Base-by-base conservation (phyloP, 2,329 filamentous ascomycete genomes). In the Pseudonectria buxi region DNA sequence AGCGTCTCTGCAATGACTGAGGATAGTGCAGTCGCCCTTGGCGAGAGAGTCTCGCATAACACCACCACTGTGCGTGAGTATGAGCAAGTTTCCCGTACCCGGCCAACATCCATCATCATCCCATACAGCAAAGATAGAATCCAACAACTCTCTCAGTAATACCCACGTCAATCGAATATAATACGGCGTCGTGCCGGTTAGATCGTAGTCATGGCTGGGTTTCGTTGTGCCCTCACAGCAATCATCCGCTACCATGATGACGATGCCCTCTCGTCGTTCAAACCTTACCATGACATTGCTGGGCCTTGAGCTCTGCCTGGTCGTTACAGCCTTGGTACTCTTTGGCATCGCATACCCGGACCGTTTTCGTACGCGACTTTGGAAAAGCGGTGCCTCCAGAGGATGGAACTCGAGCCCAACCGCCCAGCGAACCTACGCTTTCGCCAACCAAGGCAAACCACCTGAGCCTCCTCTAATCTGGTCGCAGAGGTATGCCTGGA, bases 401-500 rank as follows among this genome's bases (percentile, higher is more conserved):
- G 50, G 51, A 11, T 58, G 49, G 47, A 58, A 50, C 39, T 58
- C 53, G 25, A 52, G 55, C 25, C 56, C 54, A 4, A 50, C 50
- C n/a, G n/a, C n/a, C 3, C 22, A 46, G 26, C 39, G 53, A 27
- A 54, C 54, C 6, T 58, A 55, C 37, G 56, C 43, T 32, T 56
- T 55, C 13, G 54, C 56, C 18, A 56, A 58, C 44, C 42, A 54
- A 16, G 40, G 42, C n/a, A 51, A 56, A 26, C 49, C 45, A 12
- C 53, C 56, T 6, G 43, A 49, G 27, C 44, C 57, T 3, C 50
- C 55, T 3, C 26, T 48, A 9, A 45, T 56, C 13, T 56, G 56
- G 51, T 46, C 44, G 3, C 43, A 55, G 28, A 50, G 43, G 56
- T 57, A 38, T 10, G 40, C 4, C 10, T 7, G 10, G 4, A 22